Base-by-base conservation (phyloP, 2,329 filamentous ascomycete species). In the Hypoxylon sp. region DNA sequence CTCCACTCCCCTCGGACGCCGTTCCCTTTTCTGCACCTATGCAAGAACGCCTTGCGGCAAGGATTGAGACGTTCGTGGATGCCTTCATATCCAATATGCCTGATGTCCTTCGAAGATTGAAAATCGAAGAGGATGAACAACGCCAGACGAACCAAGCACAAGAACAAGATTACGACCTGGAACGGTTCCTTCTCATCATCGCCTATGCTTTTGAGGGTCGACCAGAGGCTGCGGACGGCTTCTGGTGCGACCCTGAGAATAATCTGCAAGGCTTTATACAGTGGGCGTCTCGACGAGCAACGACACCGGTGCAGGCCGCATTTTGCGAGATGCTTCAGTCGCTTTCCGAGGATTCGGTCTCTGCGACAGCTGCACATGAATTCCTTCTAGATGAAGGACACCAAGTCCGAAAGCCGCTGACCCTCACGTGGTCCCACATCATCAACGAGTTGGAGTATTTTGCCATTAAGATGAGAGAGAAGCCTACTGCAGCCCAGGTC, bases 261-360 rank as follows among this genome's bases (percentile, higher is more conserved):
- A 96, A 97, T 62, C 77, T 99, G 21, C 90, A 92, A 57, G 94
- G 94, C 0, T 99, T 99, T 68, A 80, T 99, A 68, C 90, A 96
- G 59, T 99, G 94, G 94, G 90, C 92, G n/a, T 96, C 94, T 3
- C 88, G 91, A 62, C 82, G 94, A 63, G 91, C 96, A 54, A 96
- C 95, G 0, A 97, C 95, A 0, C 94, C 94, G n/a, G 81, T 96
- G 16, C 92, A 96, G 51, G 94, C 91, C 55, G 92, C 93, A 8
- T 99, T 97, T 63, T 99, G 94, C 70, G 93, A 97, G 68, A 93
- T 99, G 86, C 78, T 99, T 11, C 89, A 91, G 65, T 88, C 92
- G 1, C 87, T 99, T 36, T 90, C 94, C 0, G 86, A 87, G 41
- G 91, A 91, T 42, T 84, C 90, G 44, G 83, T 89, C 43, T 94